Evolutionary conservation across 139 green algal genomes (phyloP).

Genomic region (Chlorella vulgaris): DNA sequence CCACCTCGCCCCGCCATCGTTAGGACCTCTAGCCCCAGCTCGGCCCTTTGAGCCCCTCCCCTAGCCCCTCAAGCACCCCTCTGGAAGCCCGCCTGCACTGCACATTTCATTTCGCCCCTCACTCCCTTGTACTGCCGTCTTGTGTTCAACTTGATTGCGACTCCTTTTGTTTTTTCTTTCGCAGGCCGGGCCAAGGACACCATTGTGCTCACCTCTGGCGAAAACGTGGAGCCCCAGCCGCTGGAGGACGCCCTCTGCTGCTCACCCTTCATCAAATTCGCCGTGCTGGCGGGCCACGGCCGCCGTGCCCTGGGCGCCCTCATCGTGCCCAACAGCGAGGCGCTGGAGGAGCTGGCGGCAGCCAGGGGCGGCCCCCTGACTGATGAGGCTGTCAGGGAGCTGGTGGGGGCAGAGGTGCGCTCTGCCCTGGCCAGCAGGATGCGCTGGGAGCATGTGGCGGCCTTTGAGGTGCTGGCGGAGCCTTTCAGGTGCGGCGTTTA

Average conservation of each 20-base stretch:
- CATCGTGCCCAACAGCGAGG: slow-evolving; percentile 64
- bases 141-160: no score
- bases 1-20: not conserved
- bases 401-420: slow-evolving; percentile 53
- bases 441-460: slow-evolving; percentile 58
- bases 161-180: not conserved
- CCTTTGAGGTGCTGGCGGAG: slow-evolving; percentile 54
- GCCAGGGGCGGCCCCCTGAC: slow-evolving; percentile 51
- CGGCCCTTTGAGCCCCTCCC: no score
- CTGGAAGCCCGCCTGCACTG: no score
- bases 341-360: slow-evolving; percentile 50
- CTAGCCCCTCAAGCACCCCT: no score
- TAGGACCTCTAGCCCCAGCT: no score
- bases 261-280: slow-evolving; percentile 71
- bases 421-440: not conserved
- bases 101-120: no score
- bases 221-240: slow-evolving; percentile 92
- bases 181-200: slow-evolving; percentile 90
- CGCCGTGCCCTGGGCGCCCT: slow-evolving; percentile 65
- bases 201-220: slow-evolving; percentile 86
- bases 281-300: slow-evolving; percentile 80
- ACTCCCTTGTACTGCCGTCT: not conserved
- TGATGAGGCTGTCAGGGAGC: slow-evolving; percentile 38
- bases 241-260: slow-evolving; percentile 82
- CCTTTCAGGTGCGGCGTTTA: slow-evolving; percentile 51